These are phyloP conservation scores for Carex arenaria DNA, from an alignment of 202 grass and related monocot genomes.

Conservation along the genomic window DNA sequence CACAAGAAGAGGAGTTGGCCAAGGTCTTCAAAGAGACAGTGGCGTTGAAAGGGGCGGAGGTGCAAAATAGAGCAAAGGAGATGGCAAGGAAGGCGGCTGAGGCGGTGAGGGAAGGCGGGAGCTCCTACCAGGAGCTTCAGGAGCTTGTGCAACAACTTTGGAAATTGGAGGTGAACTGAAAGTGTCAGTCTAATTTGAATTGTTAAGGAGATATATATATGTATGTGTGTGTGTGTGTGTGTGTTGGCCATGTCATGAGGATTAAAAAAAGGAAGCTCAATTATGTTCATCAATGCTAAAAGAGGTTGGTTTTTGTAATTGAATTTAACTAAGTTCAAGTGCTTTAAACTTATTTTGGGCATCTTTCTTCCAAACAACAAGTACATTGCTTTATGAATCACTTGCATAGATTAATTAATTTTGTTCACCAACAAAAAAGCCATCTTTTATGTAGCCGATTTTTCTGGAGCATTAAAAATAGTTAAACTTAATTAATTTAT, in stretches of 20 bases:
- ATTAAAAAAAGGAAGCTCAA: too few species aligned
- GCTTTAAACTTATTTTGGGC: too few species aligned
- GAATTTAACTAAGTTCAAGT: too few species aligned
- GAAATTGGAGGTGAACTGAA: background rate
- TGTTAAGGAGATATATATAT: background rate
- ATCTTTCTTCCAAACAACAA: background rate
- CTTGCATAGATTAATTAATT: background rate
- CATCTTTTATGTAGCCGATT: too few species aligned
- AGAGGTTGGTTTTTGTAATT: too few species aligned
- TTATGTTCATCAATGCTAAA: too few species aligned
- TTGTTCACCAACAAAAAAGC: too few species aligned
- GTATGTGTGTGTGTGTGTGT: too few species aligned
- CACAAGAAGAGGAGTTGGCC: background rate
- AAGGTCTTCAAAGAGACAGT: background rate
- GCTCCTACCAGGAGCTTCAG: conserved; percentile 13
- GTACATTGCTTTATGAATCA: background rate
- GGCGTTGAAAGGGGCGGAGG: background rate
- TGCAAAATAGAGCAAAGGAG: conserved; percentile 1
- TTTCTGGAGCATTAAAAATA: too few species aligned
- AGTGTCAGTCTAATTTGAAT: background rate
- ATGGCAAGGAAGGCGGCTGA: background rate
- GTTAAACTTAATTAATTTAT: too few species aligned
- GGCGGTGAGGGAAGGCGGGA: conserved; percentile 10
- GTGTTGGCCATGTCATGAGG: too few species aligned
- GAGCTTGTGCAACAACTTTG: background rate